Evolutionary conservation across 2,329 filamentous ascomycete genomes (phyloP), one percentile per base, ranked within the genome.

Genomic region (Zymoseptoria tritici): DNA sequence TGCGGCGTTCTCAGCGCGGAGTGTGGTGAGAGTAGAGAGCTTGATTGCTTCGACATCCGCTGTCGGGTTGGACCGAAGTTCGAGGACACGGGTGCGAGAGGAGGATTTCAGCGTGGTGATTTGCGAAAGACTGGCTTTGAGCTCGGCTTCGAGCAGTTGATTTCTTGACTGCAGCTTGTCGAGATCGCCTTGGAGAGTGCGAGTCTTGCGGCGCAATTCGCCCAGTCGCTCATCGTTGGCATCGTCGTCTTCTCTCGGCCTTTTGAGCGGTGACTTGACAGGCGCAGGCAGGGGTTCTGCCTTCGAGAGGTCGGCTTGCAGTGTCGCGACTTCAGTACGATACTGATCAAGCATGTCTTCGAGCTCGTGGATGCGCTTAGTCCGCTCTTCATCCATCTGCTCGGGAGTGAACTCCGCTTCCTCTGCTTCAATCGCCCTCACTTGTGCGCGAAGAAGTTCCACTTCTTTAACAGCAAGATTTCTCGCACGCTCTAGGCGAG

Each of bases 31-130:
- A 0, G 91, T 96, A 9, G 85, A 81, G 56, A 88, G 81, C 76
- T 97, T 96, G 73, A 96, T 84, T 2, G 88, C 87, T 76, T 96
- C 91, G 61, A 85, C 85, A 68, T 94, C 85, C 0, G 91, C 85
- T 0, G 94, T 97, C 0, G 94, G 94, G 73, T 99, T 99, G n/a
- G 88, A 87, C 60, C 91, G 88, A 13, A 97, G 80, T 57, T 94
- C 88, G 24, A 99, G 83, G 54, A 97, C 81, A 42, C 94, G 89
- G 3, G 88, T 95, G 64, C 89, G 86, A 29, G 85, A 88, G 19
- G 87, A 84, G 55, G 87, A 81, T 66, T 85, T 82, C 46, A 87
- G 76, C 4, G 82, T 79, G 53, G 83, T 81, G 22, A 97, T 84
- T 71, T 96, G 91, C 31, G 88, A 84, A 60, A 85, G 81, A 58